Conservation (phyloP, 495 filamentous ascomycete species). For the Trypethelium eluteriae region DNA sequence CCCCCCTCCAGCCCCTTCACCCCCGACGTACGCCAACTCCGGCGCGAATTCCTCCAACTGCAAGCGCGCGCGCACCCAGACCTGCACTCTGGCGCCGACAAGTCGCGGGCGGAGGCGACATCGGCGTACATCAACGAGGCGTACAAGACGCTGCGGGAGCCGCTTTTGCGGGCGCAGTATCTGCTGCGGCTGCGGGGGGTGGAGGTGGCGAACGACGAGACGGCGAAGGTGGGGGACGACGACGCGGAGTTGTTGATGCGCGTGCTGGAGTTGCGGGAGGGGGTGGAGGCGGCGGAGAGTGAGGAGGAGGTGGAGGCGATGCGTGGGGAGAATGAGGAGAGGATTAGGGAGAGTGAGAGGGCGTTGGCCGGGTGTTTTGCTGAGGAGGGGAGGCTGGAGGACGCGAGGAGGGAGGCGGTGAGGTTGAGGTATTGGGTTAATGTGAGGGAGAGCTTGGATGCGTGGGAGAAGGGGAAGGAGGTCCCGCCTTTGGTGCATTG, state of each 20-base stretch:
- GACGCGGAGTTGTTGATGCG: constrained; percentile 70
- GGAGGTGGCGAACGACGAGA: constrained; percentile 71
- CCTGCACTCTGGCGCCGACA: constrained; percentile 51
- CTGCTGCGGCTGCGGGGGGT: constrained; percentile 63
- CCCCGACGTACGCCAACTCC: constrained; percentile 58
- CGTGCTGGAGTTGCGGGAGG: constrained; percentile 80
- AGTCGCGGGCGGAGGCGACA: constrained; percentile 59
- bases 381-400: constrained; percentile 51
- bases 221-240: constrained; percentile 45
- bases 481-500: constrained; percentile 55
- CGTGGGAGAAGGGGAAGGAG: constrained; percentile 74
- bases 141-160: constrained; percentile 70
- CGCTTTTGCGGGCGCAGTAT: constrained; percentile 77
- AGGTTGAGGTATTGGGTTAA: constrained; percentile 86
- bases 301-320: constrained; percentile 59
- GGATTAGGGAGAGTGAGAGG: constrained; percentile 54
- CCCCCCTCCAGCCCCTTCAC: constrained; percentile 71
- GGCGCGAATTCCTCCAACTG: constrained; percentile 75
- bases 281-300: constrained; percentile 63
- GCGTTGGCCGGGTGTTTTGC: constrained; percentile 56
- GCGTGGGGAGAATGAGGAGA: constrained; percentile 56
- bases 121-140: constrained; percentile 81
- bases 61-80: constrained; percentile 80
- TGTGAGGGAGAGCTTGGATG: constrained; percentile 68
- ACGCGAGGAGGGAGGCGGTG: constrained; percentile 62